phyloP scores from a whole-genome alignment of 805 yeast species.

The Myxozyma nipponensis region DNA sequence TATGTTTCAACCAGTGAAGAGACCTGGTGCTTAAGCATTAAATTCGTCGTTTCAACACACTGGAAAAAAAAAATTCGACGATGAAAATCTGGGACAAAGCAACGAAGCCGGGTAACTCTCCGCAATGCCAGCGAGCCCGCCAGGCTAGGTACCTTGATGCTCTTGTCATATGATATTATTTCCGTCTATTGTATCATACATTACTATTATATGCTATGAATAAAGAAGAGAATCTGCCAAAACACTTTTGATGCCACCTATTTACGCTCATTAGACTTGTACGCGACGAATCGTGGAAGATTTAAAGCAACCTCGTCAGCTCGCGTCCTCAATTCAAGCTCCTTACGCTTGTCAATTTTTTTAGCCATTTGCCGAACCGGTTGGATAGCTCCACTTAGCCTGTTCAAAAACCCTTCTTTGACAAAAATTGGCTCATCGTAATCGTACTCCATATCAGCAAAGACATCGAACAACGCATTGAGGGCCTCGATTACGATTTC shows the following conservation, averaged over 20 bases:
- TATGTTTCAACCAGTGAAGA: too few relatives aligned
- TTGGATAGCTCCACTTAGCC: constrained; percentile 45
- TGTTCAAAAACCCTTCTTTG: constrained; percentile 44
- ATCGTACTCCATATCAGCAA: constrained; percentile 63
- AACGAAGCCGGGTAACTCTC: not conserved
- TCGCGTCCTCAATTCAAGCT: constrained; percentile 52
- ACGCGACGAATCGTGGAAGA: constrained; percentile 69
- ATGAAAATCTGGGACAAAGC: not conserved
- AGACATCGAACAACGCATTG: constrained; percentile 70
- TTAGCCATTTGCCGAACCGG: constrained; percentile 54
- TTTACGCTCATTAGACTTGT: constrained; percentile 53
- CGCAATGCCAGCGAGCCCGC: too few relatives aligned
- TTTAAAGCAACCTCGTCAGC: constrained; percentile 67
- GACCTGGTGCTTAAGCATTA: too few relatives aligned
- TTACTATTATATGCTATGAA: too few relatives aligned
- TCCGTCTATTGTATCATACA: too few relatives aligned
- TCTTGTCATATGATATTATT: too few relatives aligned
- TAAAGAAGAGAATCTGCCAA: too few relatives aligned
- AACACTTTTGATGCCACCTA: not conserved
- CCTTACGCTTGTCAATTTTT: constrained; percentile 61
- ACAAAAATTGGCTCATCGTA: constrained; percentile 72
- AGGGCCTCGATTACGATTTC: constrained; percentile 56
- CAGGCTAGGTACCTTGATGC: too few relatives aligned
- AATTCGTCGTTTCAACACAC: too few relatives aligned
- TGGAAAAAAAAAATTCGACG: not conserved